Evolutionary conservation across 352 stramenopile genomes (phyloP).

Genomic region (Globisporangium megalacanthum): DNA sequence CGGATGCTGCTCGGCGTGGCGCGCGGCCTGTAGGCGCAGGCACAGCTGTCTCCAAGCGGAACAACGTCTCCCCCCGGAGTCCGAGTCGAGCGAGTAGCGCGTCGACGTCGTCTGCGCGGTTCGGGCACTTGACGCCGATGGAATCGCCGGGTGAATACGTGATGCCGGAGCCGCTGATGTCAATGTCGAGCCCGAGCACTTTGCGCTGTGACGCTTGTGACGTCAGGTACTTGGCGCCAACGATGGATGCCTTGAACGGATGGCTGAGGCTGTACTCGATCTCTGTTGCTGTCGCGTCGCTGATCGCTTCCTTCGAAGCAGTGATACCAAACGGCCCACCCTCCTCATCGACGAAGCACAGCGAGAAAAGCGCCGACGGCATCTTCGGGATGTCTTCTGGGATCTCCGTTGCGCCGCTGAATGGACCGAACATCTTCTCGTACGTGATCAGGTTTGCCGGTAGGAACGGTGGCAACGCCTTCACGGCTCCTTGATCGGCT

Average conservation of each 20-base stretch:
- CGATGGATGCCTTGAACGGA: conserved; percentile 42
- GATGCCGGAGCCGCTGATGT: conserved; percentile 39
- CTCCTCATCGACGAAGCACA: conserved; percentile 31
- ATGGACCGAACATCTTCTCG: conserved; percentile 50
- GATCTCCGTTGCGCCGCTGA: conserved; percentile 23
- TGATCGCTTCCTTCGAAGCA: background rate
- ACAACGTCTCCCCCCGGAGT: conserved; percentile 25
- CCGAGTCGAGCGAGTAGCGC: conserved; percentile 53
- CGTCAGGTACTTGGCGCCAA: conserved; percentile 47
- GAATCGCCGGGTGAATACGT: conserved; percentile 79
- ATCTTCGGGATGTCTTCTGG: conserved; percentile 51
- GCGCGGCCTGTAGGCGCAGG: conserved; percentile 14
- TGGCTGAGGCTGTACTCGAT: conserved; percentile 37
- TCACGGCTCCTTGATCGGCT: background rate
- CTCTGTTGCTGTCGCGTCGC: background rate
- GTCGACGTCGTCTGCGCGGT: conserved; percentile 56
- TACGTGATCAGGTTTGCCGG: conserved; percentile 46
- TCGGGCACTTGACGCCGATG: conserved; percentile 83
- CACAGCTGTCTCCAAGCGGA: conserved; percentile 31
- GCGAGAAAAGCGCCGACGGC: conserved; percentile 40
- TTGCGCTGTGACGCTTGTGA: conserved; percentile 39
- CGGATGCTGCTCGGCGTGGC: conserved; percentile 1
- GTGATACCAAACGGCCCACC: background rate
- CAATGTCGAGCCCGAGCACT: conserved; percentile 49
- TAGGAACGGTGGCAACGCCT: conserved; percentile 18